Percentiles rank a stretch among this genome's conserved stretches.
phyloP scores from a whole-genome alignment of 2,329 filamentous ascomycete species.

The Curvularia sp. region DNA sequence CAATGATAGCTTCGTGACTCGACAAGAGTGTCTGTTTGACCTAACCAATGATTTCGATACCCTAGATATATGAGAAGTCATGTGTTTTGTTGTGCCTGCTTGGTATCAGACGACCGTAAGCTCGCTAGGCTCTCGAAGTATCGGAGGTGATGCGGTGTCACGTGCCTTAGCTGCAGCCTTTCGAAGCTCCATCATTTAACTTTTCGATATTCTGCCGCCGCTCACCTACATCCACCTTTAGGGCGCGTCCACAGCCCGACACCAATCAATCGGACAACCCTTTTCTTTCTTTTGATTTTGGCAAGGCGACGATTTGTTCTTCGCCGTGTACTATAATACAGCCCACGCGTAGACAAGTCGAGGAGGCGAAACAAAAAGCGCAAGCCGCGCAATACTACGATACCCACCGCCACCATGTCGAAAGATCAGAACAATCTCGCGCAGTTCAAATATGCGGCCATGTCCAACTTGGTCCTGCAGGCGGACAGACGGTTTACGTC shows the following conservation, averaged over 20 bases:
- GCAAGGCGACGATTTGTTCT: slow-evolving; percentile 13
- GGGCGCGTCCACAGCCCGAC: slow-evolving; percentile 35
- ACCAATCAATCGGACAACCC: slow-evolving; percentile 14
- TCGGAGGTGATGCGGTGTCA: slow-evolving; percentile 18
- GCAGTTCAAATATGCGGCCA: slow-evolving; percentile 98
- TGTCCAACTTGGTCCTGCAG: slow-evolving; percentile 99
- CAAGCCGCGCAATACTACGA: slow-evolving; percentile 29
- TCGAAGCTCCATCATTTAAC: slow-evolving; percentile 21
- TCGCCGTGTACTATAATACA: slow-evolving; percentile 16
- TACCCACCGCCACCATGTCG: slow-evolving; percentile 34
- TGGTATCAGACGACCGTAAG: neutral
- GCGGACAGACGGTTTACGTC: slow-evolving; percentile 96
- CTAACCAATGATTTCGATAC: too few relatives aligned
- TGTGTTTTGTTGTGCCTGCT: neutral
- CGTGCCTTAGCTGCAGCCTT: slow-evolving; percentile 19
- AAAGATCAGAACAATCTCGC: slow-evolving; percentile 70
- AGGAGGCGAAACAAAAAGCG: slow-evolving; percentile 24
- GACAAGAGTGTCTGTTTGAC: neutral
- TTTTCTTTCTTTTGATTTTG: slow-evolving; percentile 19
- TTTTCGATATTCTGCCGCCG: slow-evolving; percentile 23
- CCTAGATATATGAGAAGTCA: neutral
- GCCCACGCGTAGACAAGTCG: slow-evolving; percentile 13
- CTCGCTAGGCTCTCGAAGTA: neutral
- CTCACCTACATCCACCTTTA: slow-evolving; percentile 29
- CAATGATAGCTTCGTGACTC: neutral